Evolutionary conservation across 1,284 basidiomycete genomes (phyloP), one percentile per base, ranked within the genome.

Genomic region (Bjerkandera adusta): DNA sequence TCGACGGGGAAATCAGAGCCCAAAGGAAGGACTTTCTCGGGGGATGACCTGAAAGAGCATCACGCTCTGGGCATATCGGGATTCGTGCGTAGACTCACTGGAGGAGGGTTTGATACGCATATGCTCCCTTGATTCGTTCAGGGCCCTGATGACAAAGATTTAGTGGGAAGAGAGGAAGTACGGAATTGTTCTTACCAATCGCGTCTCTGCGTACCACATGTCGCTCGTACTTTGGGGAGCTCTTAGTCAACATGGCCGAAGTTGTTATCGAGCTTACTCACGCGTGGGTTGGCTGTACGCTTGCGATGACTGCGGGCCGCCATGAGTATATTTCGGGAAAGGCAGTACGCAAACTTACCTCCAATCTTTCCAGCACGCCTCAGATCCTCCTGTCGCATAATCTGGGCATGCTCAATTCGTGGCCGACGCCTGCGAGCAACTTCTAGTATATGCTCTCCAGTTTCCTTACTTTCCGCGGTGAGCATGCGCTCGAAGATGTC

Each of bases 1-100:
- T 95, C 92, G 1, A 97, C 85, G 1, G 93, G 93, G 65, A 96
- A 96, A 65, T 97, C 94, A 2, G 90, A 92, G 8, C 94, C 93
- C 0, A 96, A 72, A 0, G 89, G 83, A 2, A 94, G 75, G 10
- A 83, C 72, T 2, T 73, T 67, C 13, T 72, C 70, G 10, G 61
- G 67, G 18, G 84, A 84, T 5, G 60, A 58, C 51, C 74, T 79
- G 48, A 20, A 26, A 45, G 26, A 34, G 20, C 21, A 51, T 43
- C 18, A 32, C 55, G 10, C 40, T 29, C 32, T 13, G 16, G 16
- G 29, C 18, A 36, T 7, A 29, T 30, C 22, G 40, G 8, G 20
- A 25, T 33, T 24, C 5, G 6, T 10, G 13, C 22, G 22, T 22
- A 46, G 6, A 63, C 81, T 54, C 51, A 90, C 87, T 74, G 64